Evolutionary conservation across 192 early-diverging fungal species (phyloP), one percentile per base, ranked within the genome.

Genomic region (Backusella mclennaniae): DNA sequence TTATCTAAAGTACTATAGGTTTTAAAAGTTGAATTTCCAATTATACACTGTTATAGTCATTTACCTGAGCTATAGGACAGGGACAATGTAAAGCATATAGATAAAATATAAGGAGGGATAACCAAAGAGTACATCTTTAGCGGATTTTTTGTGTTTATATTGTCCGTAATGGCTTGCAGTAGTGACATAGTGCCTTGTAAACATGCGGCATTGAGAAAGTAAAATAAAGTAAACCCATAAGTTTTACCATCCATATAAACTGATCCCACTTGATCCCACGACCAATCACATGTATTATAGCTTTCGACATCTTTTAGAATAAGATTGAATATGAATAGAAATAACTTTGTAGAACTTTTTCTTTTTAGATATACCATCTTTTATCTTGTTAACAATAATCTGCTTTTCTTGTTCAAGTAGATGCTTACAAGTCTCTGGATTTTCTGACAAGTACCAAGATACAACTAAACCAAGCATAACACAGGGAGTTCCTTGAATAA

Each of bases 401-500:
- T 81, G 72, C 67, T 79, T 82, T 73, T 87, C 86, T 36, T 80
- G 67, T 15, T 67, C 9, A 39, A 49, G 84, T 56, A 88, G 66
- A 69, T 35, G 85, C 6, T 35, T 72, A 4, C 82, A 77, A 15
- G 79, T 85, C 21, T 76, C 76, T 8, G 87, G 83, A 49, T 78
- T 80, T 63, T 85, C 83, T 44, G 84, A 75, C 59, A 86, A 41
- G 76, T 73, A 86, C 56, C 73, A 74, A 4, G 73, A 52, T 19
- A 81, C 75, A 23, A 82, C n/a, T 15, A 77, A 49, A 53, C 80
- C 79, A 26, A 81, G 36, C 1, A 84, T 9, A 31, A 89, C 80
- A 6, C 88, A 77, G 6, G 87, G 87, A 23, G 89, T 72, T 8
- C 90, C 91, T 66, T 90, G 86, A 14, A 89, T 72, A 69, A 93